A percentile compares a stretch with the other conserved stretches of the same genome.
Conservation (phyloP, 345 rosid genomes). For the Populus tremula region DNA sequence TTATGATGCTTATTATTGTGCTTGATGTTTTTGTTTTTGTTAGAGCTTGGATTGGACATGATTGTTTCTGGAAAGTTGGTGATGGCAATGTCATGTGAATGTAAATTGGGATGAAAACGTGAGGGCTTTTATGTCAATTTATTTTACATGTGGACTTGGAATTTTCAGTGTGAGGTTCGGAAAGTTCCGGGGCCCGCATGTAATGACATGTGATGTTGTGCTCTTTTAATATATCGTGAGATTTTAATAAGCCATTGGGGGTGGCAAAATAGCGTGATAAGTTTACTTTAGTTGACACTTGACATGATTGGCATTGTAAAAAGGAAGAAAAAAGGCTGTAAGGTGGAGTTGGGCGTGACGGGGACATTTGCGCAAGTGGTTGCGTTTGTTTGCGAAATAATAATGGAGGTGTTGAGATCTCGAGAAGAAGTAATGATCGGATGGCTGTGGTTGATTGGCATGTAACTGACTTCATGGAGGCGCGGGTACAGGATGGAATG, state of each 20-base stretch:
- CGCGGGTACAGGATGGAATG: conserved; percentile 11
- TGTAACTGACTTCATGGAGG: background rate
- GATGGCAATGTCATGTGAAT: conserved; percentile 26
- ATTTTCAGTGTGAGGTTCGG: conserved; percentile 10
- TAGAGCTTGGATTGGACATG: background rate
- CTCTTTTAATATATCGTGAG: conserved; percentile 13
- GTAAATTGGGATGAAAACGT: conserved; percentile 17
- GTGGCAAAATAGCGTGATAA: conserved; percentile 19
- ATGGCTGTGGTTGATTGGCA: conserved; percentile 23
- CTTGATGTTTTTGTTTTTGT: background rate
- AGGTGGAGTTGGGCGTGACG: conserved; percentile 20
- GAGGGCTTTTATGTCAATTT: conserved; percentile 17
- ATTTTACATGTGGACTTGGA: background rate
- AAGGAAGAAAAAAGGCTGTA: background rate
- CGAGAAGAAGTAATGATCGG: background rate
- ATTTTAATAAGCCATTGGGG: background rate
- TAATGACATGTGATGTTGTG: conserved; percentile 18
- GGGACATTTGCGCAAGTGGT: conserved; percentile 30
- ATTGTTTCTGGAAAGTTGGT: background rate
- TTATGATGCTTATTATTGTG: conserved; percentile 25
- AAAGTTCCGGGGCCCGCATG: conserved; percentile 17
- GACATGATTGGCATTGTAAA: conserved; percentile 7
- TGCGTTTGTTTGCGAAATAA: background rate
- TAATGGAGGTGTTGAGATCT: background rate
- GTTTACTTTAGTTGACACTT: background rate